These are phyloP conservation scores for Sporothrix variecibatus DNA, from an alignment of 2,329 filamentous ascomycete species.

Conservation along the genomic window DNA sequence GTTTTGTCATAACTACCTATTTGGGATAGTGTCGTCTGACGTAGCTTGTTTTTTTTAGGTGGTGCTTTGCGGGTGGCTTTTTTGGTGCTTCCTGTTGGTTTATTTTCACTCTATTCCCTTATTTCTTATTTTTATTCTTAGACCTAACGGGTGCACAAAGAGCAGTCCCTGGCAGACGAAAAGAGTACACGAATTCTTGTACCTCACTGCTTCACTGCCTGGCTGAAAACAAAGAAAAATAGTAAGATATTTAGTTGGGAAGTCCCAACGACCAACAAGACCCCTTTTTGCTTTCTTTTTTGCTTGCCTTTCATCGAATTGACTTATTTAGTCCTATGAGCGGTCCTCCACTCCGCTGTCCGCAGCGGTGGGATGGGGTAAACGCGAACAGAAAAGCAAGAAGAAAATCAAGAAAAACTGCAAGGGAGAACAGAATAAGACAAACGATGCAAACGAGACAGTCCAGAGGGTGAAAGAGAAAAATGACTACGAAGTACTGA, in stretches of 20 bases:
- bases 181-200: background rate
- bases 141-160: background rate
- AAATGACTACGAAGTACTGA: background rate
- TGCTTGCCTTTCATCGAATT: background rate
- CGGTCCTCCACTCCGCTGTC: constrained; percentile 1
- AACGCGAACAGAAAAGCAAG: background rate
- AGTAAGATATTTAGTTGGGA: too few species aligned
- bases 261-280: background rate
- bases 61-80: background rate
- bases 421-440: background rate
- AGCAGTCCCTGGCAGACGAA: background rate
- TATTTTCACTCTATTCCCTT: background rate
- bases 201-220: too few species aligned
- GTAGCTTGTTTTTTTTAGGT: background rate
- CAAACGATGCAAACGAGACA: background rate
- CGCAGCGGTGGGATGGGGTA: background rate
- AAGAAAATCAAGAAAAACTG: background rate
- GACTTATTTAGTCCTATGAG: background rate
- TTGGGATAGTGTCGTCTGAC: constrained; percentile 20
- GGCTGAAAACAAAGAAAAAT: background rate
- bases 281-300: background rate
- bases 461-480: background rate
- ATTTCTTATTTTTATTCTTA: background rate
- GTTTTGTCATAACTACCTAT: constrained; percentile 27
- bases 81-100: background rate